A percentile compares a stretch with the other conserved stretches of the same genome.
Evolutionary conservation across 768 basidiomycete species (phyloP).

Genomic region (Rhizopogon vesiculosus): DNA sequence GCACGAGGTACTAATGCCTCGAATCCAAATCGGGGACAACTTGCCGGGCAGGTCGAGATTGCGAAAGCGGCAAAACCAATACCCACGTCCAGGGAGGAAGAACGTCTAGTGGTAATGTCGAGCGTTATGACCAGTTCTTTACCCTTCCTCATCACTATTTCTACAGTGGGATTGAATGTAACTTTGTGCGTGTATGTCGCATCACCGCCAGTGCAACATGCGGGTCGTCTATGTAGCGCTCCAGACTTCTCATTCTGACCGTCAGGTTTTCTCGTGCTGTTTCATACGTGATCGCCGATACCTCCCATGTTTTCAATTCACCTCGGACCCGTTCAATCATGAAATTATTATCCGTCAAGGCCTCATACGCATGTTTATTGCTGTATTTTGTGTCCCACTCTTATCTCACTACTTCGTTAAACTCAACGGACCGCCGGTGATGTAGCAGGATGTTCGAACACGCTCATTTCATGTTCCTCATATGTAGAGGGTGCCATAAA

Average conservation of each 20-base stretch:
- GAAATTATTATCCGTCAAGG: conserved; percentile 14
- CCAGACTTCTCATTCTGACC: conserved; percentile 17
- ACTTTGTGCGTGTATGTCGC: conserved; percentile 15
- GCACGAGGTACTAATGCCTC: conserved; percentile 37
- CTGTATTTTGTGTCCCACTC: conserved; percentile 22
- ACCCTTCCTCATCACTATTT: conserved; percentile 25
- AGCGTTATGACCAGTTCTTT: conserved; percentile 11
- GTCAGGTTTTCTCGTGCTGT: conserved; percentile 31
- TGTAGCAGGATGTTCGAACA: conserved; percentile 26
- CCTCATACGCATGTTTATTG: conserved; percentile 17
- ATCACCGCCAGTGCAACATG: conserved; percentile 19
- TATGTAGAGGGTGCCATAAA: conserved; percentile 15
- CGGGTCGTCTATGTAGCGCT: conserved; percentile 9
- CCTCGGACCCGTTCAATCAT: conserved; percentile 27
- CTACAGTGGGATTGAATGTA: conserved; percentile 39
- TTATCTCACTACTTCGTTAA: conserved; percentile 16
- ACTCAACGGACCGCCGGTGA: conserved; percentile 15
- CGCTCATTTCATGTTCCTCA: conserved; percentile 26
- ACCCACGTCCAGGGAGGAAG: conserved; percentile 36
- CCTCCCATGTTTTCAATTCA: conserved; percentile 17
- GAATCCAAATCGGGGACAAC: conserved; percentile 42
- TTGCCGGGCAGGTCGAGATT: conserved; percentile 38
- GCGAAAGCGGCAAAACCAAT: conserved; percentile 30
- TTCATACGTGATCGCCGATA: conserved; percentile 26
- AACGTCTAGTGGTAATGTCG: conserved; percentile 40